phyloP scores from a whole-genome alignment of 192 early-diverging fungal species.

The Lobosporangium transversale region DNA sequence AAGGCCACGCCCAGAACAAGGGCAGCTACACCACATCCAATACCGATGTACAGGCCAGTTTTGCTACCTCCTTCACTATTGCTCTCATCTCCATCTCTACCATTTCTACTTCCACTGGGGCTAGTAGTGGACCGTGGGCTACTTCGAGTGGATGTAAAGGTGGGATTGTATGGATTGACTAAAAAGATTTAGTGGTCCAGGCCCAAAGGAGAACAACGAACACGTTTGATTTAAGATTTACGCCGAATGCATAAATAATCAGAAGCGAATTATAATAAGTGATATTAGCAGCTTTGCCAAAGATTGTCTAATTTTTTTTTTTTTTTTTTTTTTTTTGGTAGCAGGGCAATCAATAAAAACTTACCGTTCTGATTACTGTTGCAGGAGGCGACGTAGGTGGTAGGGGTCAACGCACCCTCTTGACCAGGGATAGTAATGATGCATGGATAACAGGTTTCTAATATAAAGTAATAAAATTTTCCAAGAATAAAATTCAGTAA shows the following conservation, averaged over 20 bases:
- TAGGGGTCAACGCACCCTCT: not conserved
- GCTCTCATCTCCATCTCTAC: not conserved
- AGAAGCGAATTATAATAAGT: not conserved
- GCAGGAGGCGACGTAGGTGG: conserved; percentile 7
- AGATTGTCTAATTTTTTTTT: no score
- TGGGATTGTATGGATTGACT: conserved; percentile 9
- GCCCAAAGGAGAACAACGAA: no score
- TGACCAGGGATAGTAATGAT: not conserved
- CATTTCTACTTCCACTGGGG: not conserved
- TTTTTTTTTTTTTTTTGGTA: no score
- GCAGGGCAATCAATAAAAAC: not conserved
- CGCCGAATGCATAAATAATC: no score
- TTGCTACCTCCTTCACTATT: conserved; percentile 13
- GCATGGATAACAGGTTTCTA: conserved; percentile 37
- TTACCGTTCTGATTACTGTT: conserved; percentile 1
- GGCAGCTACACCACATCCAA: conserved; percentile 21
- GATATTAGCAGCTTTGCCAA: not conserved
- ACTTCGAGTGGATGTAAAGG: not conserved
- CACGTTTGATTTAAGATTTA: no score
- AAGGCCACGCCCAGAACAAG: conserved; percentile 15
- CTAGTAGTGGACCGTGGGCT: not conserved
- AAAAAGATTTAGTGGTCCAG: no score
- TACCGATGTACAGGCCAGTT: conserved; percentile 30
- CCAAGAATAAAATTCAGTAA: not conserved
- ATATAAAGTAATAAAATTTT: not conserved